A percentile compares a stretch with the other conserved stretches of the same genome.
Conservation (phyloP, 306 rosid genomes). For the Quercus gilva region DNA sequence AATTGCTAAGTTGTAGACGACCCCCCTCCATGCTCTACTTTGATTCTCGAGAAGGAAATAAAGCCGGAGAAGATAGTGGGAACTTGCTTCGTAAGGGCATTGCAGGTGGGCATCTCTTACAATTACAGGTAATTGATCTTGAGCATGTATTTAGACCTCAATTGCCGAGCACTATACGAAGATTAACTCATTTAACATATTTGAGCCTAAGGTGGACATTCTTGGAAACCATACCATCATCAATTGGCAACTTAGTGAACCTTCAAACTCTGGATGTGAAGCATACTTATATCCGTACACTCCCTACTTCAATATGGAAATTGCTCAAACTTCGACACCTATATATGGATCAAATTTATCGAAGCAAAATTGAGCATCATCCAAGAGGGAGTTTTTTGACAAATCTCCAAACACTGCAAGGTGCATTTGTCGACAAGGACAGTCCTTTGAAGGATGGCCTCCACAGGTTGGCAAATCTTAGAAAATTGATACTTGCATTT, state of each 20-base stretch:
- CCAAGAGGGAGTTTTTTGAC: slow-evolving; percentile 6
- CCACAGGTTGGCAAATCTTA: slow-evolving; percentile 27
- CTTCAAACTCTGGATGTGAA: slow-evolving; percentile 37
- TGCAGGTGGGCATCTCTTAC: neutral
- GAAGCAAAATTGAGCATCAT: slow-evolving; percentile 19
- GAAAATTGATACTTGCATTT: slow-evolving; percentile 33
- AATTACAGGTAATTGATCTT: slow-evolving; percentile 12
- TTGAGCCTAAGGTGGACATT: slow-evolving; percentile 38
- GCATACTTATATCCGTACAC: too few relatives aligned
- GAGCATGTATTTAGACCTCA: slow-evolving; percentile 34
- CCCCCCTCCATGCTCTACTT: neutral
- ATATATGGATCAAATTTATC: slow-evolving; percentile 15
- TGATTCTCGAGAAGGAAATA: slow-evolving; percentile 18
- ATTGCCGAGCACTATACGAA: slow-evolving; percentile 21
- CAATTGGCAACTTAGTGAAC: slow-evolving; percentile 21
- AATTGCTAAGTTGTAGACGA: neutral
- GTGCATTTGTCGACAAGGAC: slow-evolving; percentile 24
- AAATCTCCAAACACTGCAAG: slow-evolving; percentile 31
- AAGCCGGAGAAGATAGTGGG: slow-evolving; percentile 31
- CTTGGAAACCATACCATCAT: slow-evolving; percentile 23
- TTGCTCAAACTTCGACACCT: slow-evolving; percentile 25
- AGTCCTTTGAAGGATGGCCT: slow-evolving; percentile 26
- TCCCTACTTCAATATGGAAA: slow-evolving; percentile 18
- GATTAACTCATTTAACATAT: slow-evolving; percentile 23
- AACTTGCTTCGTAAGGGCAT: slow-evolving; percentile 21